Evolutionary conservation across 73 alveolate genomes (phyloP).

Genomic region (Halteria grandinella): DNA sequence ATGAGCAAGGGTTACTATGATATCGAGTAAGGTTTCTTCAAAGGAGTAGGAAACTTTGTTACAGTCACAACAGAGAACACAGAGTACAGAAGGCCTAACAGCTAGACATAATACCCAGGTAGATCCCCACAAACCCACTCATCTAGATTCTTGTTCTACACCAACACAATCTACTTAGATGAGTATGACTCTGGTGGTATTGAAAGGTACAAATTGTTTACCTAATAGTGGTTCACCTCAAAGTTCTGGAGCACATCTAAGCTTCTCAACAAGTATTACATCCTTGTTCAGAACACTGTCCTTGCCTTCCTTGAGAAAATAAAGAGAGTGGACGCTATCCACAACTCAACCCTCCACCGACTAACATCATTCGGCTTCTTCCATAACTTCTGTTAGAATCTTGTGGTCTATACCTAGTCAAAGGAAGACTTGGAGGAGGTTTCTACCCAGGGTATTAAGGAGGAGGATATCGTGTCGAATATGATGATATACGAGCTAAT

Average conservation of each 20-base stretch:
- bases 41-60: slow-evolving; percentile 47
- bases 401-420: slow-evolving; percentile 14
- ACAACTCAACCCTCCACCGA: slow-evolving; percentile 15
- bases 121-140: too few species aligned
- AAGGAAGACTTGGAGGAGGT: slow-evolving; percentile 46
- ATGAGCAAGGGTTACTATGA: slow-evolving; percentile 56
- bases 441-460: slow-evolving; percentile 18
- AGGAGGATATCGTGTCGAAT: slow-evolving; percentile 63
- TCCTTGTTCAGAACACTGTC: slow-evolving; percentile 61
- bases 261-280: slow-evolving; percentile 63
- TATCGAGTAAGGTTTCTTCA: slow-evolving; percentile 53
- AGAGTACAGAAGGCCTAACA: slow-evolving; percentile 30
- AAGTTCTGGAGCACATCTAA: slow-evolving; percentile 70
- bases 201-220: slow-evolving; percentile 60
- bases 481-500: slow-evolving; percentile 53
- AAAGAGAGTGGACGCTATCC: slow-evolving; percentile 32
- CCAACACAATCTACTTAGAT: slow-evolving; percentile 58
- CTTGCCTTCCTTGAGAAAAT: slow-evolving; percentile 51
- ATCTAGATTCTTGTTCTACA: slow-evolving; percentile 57
- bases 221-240: slow-evolving; percentile 68
- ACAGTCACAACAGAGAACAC: slow-evolving; percentile 38
- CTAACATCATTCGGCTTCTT: slow-evolving; percentile 27
- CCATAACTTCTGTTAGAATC: slow-evolving; percentile 36
- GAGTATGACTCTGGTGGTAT: slow-evolving; percentile 60
- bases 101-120: background rate